Evolutionary conservation across 2,329 filamentous ascomycete species (phyloP), one percentile per base, ranked within the genome.

Genomic region (Arthrobotrys iridis): DNA sequence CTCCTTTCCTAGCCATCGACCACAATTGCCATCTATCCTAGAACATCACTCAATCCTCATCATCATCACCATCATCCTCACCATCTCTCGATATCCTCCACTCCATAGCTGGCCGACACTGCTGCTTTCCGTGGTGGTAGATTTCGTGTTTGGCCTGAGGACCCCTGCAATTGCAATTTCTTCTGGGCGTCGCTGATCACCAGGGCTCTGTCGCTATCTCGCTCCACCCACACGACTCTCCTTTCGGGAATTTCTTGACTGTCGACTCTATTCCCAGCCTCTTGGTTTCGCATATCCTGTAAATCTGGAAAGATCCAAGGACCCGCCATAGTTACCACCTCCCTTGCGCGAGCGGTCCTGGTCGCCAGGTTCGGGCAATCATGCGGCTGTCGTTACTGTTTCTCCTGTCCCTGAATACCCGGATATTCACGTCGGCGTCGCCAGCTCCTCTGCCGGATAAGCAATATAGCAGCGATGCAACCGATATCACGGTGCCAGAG

Each of bases 371-470:
- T 63, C 41, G 13, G 62, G 60, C 60, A 62, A 74, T 55, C 60
- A 74, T 74, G 70, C 70, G 70, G 41, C 57, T 65, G 70, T 67
- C 70, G 55, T 62, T 45, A 20, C 46, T 74, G 26, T 59, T 74
- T 58, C 70, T 74, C 45, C 46, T 74, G n/a, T 67, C 70, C 37
- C 43, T 67, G 13, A 60, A 46, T 62, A 28, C 50, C 33, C 50
- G 60, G 24, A 40, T 62, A 30, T 40, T 74, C 45, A 41, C 55
- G 43, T 74, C 60, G n/a, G 70, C 70, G 8, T 45, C 62, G n/a
- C 70, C 70, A 15, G 68, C 68, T 33, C 30, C 50, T 28, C 15
- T 48, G 18, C 60, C 62, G 10, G 68, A 66, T 13, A 63, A 58
- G 43, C 41, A 48, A 10, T 57, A 65, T 30, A 46, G 15, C 5